phyloP scores from a whole-genome alignment of 169 alveolate species.

The Ichthyophthirius multifiliis region DNA sequence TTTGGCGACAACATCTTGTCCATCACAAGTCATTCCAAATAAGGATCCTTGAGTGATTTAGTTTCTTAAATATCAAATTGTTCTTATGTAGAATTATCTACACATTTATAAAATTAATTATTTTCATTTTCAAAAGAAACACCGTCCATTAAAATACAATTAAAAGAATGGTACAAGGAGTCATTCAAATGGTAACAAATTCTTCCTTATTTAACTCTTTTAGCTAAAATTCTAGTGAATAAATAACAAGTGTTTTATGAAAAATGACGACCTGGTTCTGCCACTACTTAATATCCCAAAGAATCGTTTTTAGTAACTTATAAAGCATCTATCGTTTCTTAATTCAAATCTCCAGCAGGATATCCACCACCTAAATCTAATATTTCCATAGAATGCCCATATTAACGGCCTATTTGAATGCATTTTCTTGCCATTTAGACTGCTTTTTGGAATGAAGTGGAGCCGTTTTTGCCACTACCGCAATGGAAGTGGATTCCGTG shows the following conservation, averaged over 20 bases:
- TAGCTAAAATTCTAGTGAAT: constrained; percentile 21
- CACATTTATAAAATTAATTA: constrained; percentile 8
- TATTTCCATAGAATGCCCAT: constrained; percentile 42
- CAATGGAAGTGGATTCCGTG: constrained; percentile 45
- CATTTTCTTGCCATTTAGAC: constrained; percentile 27
- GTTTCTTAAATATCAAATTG: not conserved
- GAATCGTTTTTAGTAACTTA: constrained; percentile 26
- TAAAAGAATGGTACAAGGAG: constrained; percentile 37
- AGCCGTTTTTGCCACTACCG: constrained; percentile 27
- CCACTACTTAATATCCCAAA: constrained; percentile 23
- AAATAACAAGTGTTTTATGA: constrained; percentile 21
- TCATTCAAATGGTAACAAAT: constrained; percentile 31
- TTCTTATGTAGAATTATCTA: not conserved
- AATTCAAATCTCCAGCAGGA: constrained; percentile 3
- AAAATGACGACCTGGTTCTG: constrained; percentile 44
- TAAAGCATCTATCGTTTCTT: not conserved
- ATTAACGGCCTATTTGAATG: constrained; percentile 23
- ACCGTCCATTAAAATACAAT: constrained; percentile 32
- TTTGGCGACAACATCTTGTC: constrained; percentile 32
- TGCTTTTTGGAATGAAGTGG: constrained; percentile 23
- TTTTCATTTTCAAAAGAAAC: constrained; percentile 27
- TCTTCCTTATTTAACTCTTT: constrained; percentile 11
- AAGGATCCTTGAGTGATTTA: constrained; percentile 7
- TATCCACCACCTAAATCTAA: constrained; percentile 48
- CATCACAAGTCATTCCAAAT: constrained; percentile 40